Percentiles rank a stretch among this genome's conserved stretches.
Conservation (phyloP, 2,329 filamentous ascomycete genomes). For the Tetracladium maxilliforme region DNA sequence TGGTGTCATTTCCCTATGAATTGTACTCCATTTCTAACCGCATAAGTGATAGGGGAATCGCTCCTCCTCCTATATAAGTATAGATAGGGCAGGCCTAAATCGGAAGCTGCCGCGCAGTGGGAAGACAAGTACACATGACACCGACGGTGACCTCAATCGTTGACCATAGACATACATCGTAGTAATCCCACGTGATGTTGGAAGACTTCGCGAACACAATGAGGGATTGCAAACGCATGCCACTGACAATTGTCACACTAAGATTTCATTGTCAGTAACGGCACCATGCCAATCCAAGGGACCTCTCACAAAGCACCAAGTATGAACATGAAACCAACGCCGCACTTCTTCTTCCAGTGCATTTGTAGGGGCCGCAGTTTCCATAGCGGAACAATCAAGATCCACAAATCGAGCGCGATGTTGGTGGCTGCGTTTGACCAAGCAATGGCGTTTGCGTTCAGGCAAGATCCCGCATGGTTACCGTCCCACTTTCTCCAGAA, state of each 20-base stretch:
- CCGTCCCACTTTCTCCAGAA: constrained; percentile 23
- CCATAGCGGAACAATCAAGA: constrained; percentile 24
- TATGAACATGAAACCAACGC: constrained; percentile 25
- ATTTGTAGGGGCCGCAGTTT: constrained; percentile 18
- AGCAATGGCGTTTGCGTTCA: constrained; percentile 21
- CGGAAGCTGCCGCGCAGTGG: constrained; percentile 8
- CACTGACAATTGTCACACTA: constrained; percentile 11
- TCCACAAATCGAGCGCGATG: constrained; percentile 25
- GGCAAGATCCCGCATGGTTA: constrained; percentile 20
- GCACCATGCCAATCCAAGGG: constrained; percentile 1
- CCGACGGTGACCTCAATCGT: constrained; percentile 10
- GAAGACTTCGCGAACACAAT: constrained; percentile 7
- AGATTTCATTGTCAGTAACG: neutral
- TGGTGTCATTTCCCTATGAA: no score
- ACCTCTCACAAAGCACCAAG: constrained; percentile 23
- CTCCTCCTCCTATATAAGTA: no score
- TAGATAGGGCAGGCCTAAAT: no score
- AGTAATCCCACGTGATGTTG: constrained; percentile 11
- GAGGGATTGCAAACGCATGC: constrained; percentile 10
- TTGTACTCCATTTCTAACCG: no score
- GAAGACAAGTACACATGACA: constrained; percentile 13
- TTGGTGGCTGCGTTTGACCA: constrained; percentile 26
- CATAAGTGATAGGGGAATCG: no score
- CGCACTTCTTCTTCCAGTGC: constrained; percentile 25
- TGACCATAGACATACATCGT: constrained; percentile 9